These are phyloP conservation scores for Theileria orientalis DNA, from an alignment of 169 alveolate genomes.

Conservation along the genomic window DNA sequence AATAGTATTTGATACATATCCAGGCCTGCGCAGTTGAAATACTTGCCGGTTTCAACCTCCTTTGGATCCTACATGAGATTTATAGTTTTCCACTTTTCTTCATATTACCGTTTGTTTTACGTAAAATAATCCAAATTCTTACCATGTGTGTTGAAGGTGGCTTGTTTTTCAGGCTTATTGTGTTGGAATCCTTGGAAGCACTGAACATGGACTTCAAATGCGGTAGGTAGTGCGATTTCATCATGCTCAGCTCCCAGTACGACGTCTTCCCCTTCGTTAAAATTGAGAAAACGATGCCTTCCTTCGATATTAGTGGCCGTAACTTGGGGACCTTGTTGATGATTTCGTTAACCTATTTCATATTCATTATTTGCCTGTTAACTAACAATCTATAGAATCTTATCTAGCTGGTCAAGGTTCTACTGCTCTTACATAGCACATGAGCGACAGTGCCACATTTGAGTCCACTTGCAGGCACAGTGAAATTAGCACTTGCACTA, in stretches of 20 bases:
- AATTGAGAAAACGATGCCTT: slow-evolving; percentile 63
- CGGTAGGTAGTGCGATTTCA: slow-evolving; percentile 28
- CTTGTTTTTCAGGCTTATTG: neutral
- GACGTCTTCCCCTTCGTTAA: slow-evolving; percentile 38
- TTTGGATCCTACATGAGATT: neutral
- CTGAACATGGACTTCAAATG: slow-evolving; percentile 8
- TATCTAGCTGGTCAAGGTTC: too few species aligned
- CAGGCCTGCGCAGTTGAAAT: neutral
- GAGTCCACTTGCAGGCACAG: slow-evolving; percentile 30
- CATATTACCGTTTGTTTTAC: too few species aligned
- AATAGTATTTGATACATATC: slow-evolving; percentile 14
- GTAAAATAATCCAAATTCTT: too few species aligned
- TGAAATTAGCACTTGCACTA: slow-evolving; percentile 34
- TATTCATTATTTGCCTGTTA: neutral
- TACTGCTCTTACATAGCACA: slow-evolving; percentile 37
- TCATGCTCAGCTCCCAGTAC: slow-evolving; percentile 55
- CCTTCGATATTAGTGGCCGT: slow-evolving; percentile 20
- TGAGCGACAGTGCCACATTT: slow-evolving; percentile 27
- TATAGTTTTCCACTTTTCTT: neutral
- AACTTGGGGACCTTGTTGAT: slow-evolving; percentile 43
- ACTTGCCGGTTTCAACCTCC: slow-evolving; percentile 3
- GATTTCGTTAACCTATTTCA: slow-evolving; percentile 31
- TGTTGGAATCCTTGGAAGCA: neutral
- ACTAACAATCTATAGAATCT: neutral
- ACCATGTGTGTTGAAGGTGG: neutral